Evolutionary conservation across 345 rosid species (phyloP).

Genomic region (Euphorbia lathyris): DNA sequence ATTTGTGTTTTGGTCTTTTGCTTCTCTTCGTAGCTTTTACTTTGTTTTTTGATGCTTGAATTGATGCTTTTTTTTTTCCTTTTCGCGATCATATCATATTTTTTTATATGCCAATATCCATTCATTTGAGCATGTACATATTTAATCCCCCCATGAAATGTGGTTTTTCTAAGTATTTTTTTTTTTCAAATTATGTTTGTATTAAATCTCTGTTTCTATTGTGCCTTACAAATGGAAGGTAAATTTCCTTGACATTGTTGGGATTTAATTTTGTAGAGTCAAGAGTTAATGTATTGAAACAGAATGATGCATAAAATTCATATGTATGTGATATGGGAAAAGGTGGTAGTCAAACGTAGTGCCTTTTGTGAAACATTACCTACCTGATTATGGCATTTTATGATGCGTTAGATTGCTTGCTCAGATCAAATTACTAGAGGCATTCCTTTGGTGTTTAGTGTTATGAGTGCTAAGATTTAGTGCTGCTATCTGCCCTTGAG

Average conservation of each 20-base stretch:
- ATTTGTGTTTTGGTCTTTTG: background rate
- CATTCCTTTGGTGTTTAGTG: background rate
- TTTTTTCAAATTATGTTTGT: too few relatives aligned
- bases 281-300: background rate
- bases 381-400: background rate
- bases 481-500: background rate
- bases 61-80: background rate
- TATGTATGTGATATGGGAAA: background rate
- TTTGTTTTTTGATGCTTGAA: background rate
- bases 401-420: background rate
- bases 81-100: background rate
- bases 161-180: too few relatives aligned
- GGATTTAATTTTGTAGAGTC: background rate
- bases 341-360: background rate
- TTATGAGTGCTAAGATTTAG: background rate
- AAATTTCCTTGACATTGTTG: background rate
- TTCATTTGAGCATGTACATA: background rate
- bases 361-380: background rate
- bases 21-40: background rate
- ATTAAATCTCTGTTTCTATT: background rate
- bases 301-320: background rate
- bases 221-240: background rate
- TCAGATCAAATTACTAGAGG: background rate
- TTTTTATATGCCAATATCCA: background rate
- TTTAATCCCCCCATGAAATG: too few relatives aligned